These are phyloP conservation scores for Sordariomycetes sp. DNA, from an alignment of 2,329 filamentous ascomycete genomes.

Conservation along the genomic window DNA sequence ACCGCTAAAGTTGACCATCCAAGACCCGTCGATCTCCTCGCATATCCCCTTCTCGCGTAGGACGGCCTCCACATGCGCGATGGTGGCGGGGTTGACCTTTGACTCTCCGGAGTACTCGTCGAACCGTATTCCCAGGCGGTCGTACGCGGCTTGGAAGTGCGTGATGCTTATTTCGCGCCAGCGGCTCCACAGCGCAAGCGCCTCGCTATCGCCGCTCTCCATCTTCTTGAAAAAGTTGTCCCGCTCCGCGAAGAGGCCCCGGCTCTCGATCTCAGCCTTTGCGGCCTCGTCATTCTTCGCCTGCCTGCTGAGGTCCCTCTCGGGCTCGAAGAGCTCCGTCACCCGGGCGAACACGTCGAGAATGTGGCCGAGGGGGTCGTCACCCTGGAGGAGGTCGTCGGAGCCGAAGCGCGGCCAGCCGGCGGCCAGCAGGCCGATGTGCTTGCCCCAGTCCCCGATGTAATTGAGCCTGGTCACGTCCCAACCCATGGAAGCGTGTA, in stretches of 20 bases:
- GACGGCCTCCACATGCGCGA: conserved; percentile 46
- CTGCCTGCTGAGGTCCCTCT: conserved; percentile 38
- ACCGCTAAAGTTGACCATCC: conserved; percentile 60
- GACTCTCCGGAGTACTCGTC: conserved; percentile 59
- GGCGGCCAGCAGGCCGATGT: conserved; percentile 54
- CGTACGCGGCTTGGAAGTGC: conserved; percentile 38
- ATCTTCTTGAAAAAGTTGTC: conserved; percentile 46
- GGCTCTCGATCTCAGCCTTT: conserved; percentile 20
- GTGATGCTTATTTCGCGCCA: conserved; percentile 39
- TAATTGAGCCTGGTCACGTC: conserved; percentile 61
- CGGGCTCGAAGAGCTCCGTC: conserved; percentile 49
- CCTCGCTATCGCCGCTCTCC: conserved; percentile 38
- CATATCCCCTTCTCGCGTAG: conserved; percentile 50
- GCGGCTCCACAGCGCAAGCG: conserved; percentile 36
- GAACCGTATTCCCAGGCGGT: conserved; percentile 40
- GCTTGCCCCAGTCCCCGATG: conserved; percentile 65
- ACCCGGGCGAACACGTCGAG: conserved; percentile 47
- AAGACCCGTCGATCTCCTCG: conserved; percentile 54
- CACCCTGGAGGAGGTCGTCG: conserved; percentile 49
- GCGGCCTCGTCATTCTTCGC: conserved; percentile 14
- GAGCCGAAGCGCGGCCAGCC: conserved; percentile 59
- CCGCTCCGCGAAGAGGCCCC: conserved; percentile 27
- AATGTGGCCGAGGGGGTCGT: conserved; percentile 48
- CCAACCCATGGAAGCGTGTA: conserved; percentile 57
- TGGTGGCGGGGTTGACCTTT: conserved; percentile 36